These are phyloP conservation scores for Glomus cerebriforme DNA, from an alignment of 192 early-diverging fungal genomes.

Conservation along the genomic window DNA sequence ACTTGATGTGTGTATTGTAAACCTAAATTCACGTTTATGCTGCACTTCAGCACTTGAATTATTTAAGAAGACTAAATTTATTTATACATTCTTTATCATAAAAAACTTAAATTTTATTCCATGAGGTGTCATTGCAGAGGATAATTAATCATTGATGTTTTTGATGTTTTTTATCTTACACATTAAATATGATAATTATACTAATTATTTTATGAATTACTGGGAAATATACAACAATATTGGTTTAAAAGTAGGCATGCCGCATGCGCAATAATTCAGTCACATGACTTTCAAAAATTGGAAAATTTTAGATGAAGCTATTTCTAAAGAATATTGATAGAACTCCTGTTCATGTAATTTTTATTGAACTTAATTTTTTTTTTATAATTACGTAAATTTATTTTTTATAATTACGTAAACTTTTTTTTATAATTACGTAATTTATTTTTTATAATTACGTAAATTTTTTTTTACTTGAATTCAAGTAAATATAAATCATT, in stretches of 20 bases:
- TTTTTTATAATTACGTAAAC: too few relatives aligned
- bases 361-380: too few relatives aligned
- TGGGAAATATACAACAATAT: neutral
- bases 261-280: neutral
- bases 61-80: neutral
- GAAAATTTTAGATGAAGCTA: slow-evolving; percentile 45
- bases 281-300: slow-evolving; percentile 39
- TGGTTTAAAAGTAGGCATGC: slow-evolving; percentile 8
- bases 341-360: slow-evolving; percentile 42
- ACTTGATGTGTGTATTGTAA: slow-evolving; percentile 15
- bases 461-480: slow-evolving; percentile 40
- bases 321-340: slow-evolving; percentile 45
- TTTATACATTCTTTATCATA: too few relatives aligned
- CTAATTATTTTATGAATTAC: neutral
- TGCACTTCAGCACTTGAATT: neutral
- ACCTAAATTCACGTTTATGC: neutral
- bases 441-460: slow-evolving; percentile 35
- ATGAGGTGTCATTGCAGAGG: neutral
- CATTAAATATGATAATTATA: too few relatives aligned
- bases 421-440: neutral
- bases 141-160: neutral
- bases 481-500: slow-evolving; percentile 14
- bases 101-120: neutral
- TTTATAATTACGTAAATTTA: too few relatives aligned
- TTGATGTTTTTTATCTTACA: too few relatives aligned